phyloP scores from a whole-genome alignment of 371 early-diverging fungal genomes.

The Actinomortierella wolfii region DNA sequence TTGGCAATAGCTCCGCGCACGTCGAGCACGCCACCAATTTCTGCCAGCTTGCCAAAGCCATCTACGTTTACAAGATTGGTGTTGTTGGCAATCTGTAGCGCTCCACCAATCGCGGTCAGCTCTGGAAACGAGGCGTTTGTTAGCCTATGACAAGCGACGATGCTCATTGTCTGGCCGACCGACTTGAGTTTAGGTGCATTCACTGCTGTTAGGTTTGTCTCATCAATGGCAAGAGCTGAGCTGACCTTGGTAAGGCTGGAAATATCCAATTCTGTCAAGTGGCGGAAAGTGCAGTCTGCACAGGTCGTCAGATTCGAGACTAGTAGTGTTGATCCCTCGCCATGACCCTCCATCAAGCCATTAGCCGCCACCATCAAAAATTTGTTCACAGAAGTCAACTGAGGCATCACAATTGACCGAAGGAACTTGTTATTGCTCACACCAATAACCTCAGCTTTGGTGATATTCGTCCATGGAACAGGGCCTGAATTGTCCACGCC shows the following conservation, averaged over 20 bases:
- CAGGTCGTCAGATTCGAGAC: conserved; percentile 24
- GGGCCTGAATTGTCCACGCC: conserved; percentile 50
- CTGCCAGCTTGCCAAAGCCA: conserved; percentile 51
- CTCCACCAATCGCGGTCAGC: conserved; percentile 55
- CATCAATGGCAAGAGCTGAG: conserved; percentile 51
- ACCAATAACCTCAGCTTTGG: conserved; percentile 41
- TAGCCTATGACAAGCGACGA: conserved; percentile 51
- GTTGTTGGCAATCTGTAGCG: conserved; percentile 55
- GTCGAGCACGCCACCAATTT: conserved; percentile 58
- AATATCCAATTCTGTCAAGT: conserved; percentile 31
- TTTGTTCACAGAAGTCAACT: conserved; percentile 39
- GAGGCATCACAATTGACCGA: conserved; percentile 46
- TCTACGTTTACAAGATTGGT: conserved; percentile 39
- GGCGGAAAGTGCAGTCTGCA: conserved; percentile 33
- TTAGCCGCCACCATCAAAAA: conserved; percentile 53
- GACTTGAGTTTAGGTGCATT: conserved; percentile 39
- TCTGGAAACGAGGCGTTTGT: conserved; percentile 50
- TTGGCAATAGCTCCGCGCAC: conserved; percentile 53
- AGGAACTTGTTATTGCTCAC: conserved; percentile 57
- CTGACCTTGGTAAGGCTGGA: conserved; percentile 41
- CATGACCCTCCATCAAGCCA: conserved; percentile 28
- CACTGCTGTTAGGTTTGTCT: conserved; percentile 50
- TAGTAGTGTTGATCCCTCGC: conserved; percentile 9
- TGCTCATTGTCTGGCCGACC: conserved; percentile 54
- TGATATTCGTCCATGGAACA: conserved; percentile 30